A percentile compares a stretch with the other conserved stretches of the same genome.
Evolutionary conservation across 306 rosid species (phyloP).

Genomic region (Morella rubra): DNA sequence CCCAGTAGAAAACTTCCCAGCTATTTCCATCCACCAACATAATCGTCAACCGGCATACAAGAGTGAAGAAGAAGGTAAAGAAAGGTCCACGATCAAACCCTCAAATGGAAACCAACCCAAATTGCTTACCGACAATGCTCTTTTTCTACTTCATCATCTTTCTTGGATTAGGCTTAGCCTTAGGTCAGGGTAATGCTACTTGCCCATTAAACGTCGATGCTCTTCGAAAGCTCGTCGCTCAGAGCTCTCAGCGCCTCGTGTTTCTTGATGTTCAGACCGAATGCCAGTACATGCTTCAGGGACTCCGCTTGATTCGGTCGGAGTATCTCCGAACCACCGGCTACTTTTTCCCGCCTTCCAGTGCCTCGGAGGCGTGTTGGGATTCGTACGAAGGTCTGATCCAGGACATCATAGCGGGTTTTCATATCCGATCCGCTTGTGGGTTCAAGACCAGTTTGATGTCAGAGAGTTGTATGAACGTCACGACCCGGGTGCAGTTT

Average conservation of each 20-base stretch:
- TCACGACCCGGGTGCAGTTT: slow-evolving; percentile 13
- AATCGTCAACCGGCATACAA: too few relatives aligned
- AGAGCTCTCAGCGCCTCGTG: background rate
- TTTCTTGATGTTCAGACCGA: slow-evolving; percentile 7
- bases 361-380: slow-evolving; percentile 13
- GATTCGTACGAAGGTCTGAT: slow-evolving; percentile 4
- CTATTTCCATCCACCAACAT: too few relatives aligned
- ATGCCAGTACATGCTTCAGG: slow-evolving; percentile 21
- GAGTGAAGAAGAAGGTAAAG: too few relatives aligned
- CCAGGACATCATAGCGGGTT: slow-evolving; percentile 2
- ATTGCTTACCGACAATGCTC: background rate
- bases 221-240: background rate
- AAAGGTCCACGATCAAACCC: background rate
- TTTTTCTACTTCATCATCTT: background rate
- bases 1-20: too few relatives aligned
- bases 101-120: background rate
- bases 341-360: slow-evolving; percentile 15
- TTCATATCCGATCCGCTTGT: slow-evolving; percentile 8
- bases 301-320: slow-evolving; percentile 23
- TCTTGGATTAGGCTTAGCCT: slow-evolving; percentile 6
- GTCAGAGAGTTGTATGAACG: slow-evolving; percentile 13
- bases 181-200: background rate
- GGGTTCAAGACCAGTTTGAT: slow-evolving; percentile 6
- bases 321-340: slow-evolving; percentile 18
- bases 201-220: slow-evolving; percentile 13